Evolutionary conservation across 768 basidiomycete genomes (phyloP).

Genomic region (Porphyrellus cyaneotinctus): DNA sequence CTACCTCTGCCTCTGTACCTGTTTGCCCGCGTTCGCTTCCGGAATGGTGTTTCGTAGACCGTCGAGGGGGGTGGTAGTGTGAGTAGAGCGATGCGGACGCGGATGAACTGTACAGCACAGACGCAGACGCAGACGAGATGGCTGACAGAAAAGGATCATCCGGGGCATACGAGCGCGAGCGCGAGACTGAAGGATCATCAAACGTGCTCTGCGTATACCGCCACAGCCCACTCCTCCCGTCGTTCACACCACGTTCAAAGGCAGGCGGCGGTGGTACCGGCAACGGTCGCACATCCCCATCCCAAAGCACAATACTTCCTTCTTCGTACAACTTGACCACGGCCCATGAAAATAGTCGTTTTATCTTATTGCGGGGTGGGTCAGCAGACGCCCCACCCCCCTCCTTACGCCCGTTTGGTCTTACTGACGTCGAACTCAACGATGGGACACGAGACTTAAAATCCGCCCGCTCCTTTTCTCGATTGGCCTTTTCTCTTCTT

Average conservation of each 20-base stretch:
- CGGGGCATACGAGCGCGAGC: slow-evolving; percentile 18
- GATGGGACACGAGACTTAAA: background rate
- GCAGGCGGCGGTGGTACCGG: slow-evolving; percentile 16
- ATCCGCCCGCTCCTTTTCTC: slow-evolving; percentile 30
- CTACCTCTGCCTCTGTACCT: background rate
- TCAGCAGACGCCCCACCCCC: background rate
- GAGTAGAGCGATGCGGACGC: slow-evolving; percentile 24
- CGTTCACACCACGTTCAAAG: background rate
- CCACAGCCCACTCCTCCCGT: slow-evolving; percentile 39
- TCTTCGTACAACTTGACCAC: slow-evolving; percentile 62
- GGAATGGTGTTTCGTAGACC: background rate
- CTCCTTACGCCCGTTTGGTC: background rate
- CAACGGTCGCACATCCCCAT: slow-evolving; percentile 49
- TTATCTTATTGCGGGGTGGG: slow-evolving; percentile 45
- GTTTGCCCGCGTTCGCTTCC: background rate
- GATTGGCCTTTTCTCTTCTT: slow-evolving; percentile 48
- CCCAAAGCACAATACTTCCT: slow-evolving; percentile 73
- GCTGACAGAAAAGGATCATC: background rate
- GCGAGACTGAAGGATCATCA: slow-evolving; percentile 23
- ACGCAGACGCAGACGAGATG: slow-evolving; percentile 18
- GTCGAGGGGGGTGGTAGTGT: slow-evolving; percentile 23
- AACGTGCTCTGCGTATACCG: slow-evolving; percentile 20
- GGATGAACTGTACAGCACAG: slow-evolving; percentile 21
- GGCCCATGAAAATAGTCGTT: slow-evolving; percentile 64
- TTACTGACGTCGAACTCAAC: background rate